Evolutionary conservation across 2,329 filamentous ascomycete species (phyloP).

Genomic region (Epichloe hybrida): DNA sequence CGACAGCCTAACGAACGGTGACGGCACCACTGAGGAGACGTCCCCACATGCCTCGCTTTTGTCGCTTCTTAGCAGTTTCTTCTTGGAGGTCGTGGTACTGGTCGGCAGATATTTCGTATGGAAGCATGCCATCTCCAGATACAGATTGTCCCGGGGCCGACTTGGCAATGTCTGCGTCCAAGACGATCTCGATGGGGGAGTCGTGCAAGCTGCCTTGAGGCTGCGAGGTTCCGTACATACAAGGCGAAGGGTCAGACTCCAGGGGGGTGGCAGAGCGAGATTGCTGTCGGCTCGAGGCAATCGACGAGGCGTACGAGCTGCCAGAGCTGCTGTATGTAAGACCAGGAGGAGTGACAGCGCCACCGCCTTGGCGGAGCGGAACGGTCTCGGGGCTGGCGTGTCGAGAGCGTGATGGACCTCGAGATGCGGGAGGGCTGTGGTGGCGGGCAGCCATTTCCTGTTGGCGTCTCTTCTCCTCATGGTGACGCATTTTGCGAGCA

Average conservation of each 20-base stretch:
- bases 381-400: constrained; percentile 27
- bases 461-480: constrained; percentile 30
- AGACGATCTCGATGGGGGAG: constrained; percentile 33
- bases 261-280: constrained; percentile 42
- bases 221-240: constrained; percentile 21
- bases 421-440: constrained; percentile 33
- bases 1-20: constrained; percentile 19
- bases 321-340: constrained; percentile 36
- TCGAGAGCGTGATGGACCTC: constrained; percentile 28
- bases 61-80: constrained; percentile 33
- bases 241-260: constrained; percentile 30
- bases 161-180: constrained; percentile 27
- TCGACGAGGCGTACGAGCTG: constrained; percentile 35
- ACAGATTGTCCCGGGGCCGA: constrained; percentile 12
- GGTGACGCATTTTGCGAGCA: constrained; percentile 35
- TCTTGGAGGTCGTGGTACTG: constrained; percentile 38
- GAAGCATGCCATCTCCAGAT: constrained; percentile 26
- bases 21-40: constrained; percentile 37
- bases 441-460: constrained; percentile 26
- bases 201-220: constrained; percentile 31
- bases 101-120: constrained; percentile 42
- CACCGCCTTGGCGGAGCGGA: constrained; percentile 23
- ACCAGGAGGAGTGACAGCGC: constrained; percentile 30
- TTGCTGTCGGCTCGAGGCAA: constrained; percentile 33
- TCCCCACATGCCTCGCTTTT: constrained; percentile 37